These are phyloP conservation scores for Leccinum pellstonianum DNA, from an alignment of 768 basidiomycete genomes.

Conservation along the genomic window DNA sequence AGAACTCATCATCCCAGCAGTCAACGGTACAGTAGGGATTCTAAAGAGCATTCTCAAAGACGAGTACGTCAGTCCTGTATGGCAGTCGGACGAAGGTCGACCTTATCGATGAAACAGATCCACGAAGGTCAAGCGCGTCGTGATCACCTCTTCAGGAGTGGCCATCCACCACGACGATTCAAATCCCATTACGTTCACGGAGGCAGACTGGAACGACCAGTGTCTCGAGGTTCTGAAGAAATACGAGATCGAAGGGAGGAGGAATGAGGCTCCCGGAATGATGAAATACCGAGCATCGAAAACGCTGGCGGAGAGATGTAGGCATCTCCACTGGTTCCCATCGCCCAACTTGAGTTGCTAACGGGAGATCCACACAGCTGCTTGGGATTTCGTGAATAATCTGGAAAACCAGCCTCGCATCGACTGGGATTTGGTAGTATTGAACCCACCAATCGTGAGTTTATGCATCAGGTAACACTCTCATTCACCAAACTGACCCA, in stretches of 20 bases:
- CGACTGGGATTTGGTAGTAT: no score
- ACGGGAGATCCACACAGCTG: no score
- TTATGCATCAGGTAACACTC: no score
- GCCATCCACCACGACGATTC: slow-evolving; percentile 38
- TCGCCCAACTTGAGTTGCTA: no score
- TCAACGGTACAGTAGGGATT: no score
- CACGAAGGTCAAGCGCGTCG: no score
- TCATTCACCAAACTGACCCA: not conserved
- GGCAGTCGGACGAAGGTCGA: not conserved
- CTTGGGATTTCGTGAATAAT: slow-evolving; percentile 32
- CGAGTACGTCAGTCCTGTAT: no score
- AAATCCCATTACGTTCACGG: slow-evolving; percentile 42
- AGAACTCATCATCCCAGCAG: no score
- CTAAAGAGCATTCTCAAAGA: no score
- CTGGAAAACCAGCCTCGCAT: slow-evolving; percentile 25
- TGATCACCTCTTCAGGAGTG: slow-evolving; percentile 30
- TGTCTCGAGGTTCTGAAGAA: slow-evolving; percentile 37
- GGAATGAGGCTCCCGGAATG: slow-evolving; percentile 33
- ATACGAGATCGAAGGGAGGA: slow-evolving; percentile 47
- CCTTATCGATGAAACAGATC: no score
- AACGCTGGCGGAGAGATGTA: slow-evolving; percentile 53
- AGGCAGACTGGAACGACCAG: slow-evolving; percentile 38
- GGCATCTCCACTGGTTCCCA: no score
- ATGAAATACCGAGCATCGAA: slow-evolving; percentile 63
- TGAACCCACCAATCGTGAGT: slow-evolving; percentile 37